Percentiles rank a stretch among this genome's conserved stretches.
These are phyloP conservation scores for Usnea hakonensis DNA, from an alignment of 495 filamentous ascomycete genomes.

Conservation along the genomic window DNA sequence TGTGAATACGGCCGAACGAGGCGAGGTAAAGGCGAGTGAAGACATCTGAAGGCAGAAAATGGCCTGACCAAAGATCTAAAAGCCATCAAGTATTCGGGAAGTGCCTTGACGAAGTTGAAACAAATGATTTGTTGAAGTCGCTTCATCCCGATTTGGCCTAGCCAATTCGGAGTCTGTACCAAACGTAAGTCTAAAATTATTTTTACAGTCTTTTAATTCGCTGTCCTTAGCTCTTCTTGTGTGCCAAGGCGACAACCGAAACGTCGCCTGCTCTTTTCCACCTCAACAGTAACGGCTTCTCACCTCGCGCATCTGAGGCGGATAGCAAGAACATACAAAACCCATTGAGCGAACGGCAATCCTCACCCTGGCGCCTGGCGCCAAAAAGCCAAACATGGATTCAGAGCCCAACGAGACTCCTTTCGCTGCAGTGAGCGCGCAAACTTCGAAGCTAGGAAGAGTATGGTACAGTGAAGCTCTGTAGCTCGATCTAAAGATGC, in stretches of 20 bases:
- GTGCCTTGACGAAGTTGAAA: no score
- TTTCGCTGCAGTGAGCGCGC: slow-evolving; percentile 75
- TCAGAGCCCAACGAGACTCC: slow-evolving; percentile 74
- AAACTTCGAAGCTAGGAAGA: slow-evolving; percentile 64
- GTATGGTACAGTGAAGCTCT: slow-evolving; percentile 41
- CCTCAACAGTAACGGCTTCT: not conserved
- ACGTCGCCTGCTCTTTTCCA: not conserved
- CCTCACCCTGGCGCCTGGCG: slow-evolving; percentile 18
- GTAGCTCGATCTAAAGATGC: not conserved
- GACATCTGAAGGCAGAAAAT: slow-evolving; percentile 46
- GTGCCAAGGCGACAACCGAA: not conserved
- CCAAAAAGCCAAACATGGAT: slow-evolving; percentile 52
- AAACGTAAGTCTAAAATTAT: not conserved
- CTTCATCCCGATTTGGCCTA: not conserved
- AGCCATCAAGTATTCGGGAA: slow-evolving; percentile 11
- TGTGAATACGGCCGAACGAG: slow-evolving; percentile 49
- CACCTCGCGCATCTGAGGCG: not conserved
- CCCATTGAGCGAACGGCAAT: not conserved
- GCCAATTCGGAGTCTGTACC: not conserved
- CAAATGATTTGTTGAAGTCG: not conserved
- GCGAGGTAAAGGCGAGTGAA: slow-evolving; percentile 35
- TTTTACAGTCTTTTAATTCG: not conserved
- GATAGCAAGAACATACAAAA: not conserved
- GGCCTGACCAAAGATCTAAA: slow-evolving; percentile 40
- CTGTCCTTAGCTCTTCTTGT: not conserved